phyloP scores from a whole-genome alignment of 345 rosid species.

The Gossypium raimondii region DNA sequence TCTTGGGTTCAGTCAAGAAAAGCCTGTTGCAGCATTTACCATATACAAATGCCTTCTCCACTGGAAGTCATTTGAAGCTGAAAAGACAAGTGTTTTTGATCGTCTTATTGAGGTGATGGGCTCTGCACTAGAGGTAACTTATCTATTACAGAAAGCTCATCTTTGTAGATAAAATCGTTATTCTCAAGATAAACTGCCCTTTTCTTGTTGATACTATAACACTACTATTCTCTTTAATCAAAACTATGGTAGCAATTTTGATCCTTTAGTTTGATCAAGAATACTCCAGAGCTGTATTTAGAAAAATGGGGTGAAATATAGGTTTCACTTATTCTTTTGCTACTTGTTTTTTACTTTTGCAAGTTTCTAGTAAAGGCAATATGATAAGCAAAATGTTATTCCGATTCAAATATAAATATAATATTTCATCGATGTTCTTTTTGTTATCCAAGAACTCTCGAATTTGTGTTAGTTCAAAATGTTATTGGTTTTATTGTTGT shows the following conservation, averaged over 20 bases:
- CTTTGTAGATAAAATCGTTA: background rate
- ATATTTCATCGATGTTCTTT: background rate
- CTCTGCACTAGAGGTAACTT: slow-evolving; percentile 76
- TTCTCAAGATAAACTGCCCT: background rate
- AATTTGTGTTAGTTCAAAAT: background rate
- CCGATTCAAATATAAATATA: background rate
- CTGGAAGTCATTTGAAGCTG: slow-evolving; percentile 89
- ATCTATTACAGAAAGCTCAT: background rate
- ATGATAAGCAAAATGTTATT: too few relatives aligned
- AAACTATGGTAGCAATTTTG: background rate
- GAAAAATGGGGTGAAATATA: background rate
- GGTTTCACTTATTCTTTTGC: background rate
- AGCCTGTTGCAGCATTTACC: slow-evolving; percentile 81
- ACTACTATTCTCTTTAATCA: background rate
- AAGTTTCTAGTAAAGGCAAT: background rate
- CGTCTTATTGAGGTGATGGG: slow-evolving; percentile 87
- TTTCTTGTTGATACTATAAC: background rate
- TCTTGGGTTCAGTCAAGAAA: slow-evolving; percentile 70
- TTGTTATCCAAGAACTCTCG: background rate
- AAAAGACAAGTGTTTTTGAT: slow-evolving; percentile 88
- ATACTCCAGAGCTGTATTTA: background rate
- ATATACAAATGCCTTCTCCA: slow-evolving; percentile 87
- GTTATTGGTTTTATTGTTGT: background rate
- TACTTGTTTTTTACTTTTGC: background rate
- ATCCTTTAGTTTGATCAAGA: background rate